Percentiles rank a stretch among this genome's conserved stretches.
phyloP scores from a whole-genome alignment of 208 protist species.

The Leishmania amazonensis region DNA sequence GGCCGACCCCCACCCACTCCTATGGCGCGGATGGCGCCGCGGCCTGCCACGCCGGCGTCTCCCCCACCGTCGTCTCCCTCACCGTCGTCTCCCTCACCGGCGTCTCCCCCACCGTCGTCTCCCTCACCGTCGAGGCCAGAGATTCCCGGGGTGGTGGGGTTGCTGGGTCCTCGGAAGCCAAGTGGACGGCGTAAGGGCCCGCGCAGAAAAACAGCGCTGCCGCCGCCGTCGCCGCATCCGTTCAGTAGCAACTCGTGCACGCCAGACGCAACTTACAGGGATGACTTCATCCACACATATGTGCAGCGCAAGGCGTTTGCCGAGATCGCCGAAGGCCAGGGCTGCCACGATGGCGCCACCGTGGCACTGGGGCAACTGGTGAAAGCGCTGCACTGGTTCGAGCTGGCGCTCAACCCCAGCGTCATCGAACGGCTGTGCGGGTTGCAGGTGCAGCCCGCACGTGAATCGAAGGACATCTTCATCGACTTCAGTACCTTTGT shows the following conservation, averaged over 20 bases:
- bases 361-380: conserved; percentile 11
- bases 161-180: background rate
- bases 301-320: conserved; percentile 28
- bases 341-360: background rate
- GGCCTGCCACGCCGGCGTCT: background rate
- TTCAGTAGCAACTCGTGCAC: conserved; percentile 1
- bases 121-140: background rate
- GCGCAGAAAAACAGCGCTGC: background rate
- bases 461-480: background rate
- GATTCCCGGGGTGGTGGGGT: background rate
- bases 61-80: background rate
- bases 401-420: conserved; percentile 18
- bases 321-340: conserved; percentile 15
- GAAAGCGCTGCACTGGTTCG: conserved; percentile 22
- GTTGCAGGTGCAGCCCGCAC: background rate
- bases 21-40: background rate
- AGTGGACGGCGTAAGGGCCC: background rate
- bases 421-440: conserved; percentile 20
- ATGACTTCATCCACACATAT: conserved; percentile 10
- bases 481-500: conserved; percentile 25
- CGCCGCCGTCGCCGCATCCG: background rate
- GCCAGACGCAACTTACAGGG: background rate
- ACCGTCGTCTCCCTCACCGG: background rate
- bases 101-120: background rate
- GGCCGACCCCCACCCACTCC: background rate